Evolutionary conservation across 176 grass and related monocot species (phyloP).

Genomic region (Tillandsia fasciculata): DNA sequence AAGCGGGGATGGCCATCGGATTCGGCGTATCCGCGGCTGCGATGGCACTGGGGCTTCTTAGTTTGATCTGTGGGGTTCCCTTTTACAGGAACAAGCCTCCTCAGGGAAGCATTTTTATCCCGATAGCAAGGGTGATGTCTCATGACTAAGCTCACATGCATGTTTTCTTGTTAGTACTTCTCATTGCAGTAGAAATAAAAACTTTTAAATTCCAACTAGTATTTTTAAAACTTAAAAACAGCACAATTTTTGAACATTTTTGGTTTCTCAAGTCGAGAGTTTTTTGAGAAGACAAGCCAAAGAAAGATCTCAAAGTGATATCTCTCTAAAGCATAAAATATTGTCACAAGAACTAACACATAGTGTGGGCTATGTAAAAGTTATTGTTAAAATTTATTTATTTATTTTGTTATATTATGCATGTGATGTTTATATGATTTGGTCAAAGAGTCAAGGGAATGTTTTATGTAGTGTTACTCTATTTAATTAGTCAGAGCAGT

Average conservation of each 20-base stretch:
- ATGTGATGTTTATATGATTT: background rate
- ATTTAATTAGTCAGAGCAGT: background rate
- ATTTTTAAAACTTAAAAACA: no score
- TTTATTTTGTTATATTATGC: background rate
- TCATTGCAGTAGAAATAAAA: no score
- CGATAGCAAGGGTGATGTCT: slow-evolving; percentile 41
- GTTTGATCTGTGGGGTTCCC: slow-evolving; percentile 46
- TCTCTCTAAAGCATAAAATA: no score
- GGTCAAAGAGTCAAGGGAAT: slow-evolving; percentile 7
- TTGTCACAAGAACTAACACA: no score
- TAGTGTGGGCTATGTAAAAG: no score
- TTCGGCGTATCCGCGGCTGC: slow-evolving; percentile 53
- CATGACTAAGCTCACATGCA: background rate
- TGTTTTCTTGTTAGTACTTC: background rate
- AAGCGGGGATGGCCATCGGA: slow-evolving; percentile 67
- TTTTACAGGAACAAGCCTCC: slow-evolving; percentile 83
- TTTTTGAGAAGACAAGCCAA: no score
- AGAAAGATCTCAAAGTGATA: no score
- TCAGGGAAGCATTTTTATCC: slow-evolving; percentile 82
- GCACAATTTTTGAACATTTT: no score
- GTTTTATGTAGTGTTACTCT: background rate
- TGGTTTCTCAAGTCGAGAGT: no score
- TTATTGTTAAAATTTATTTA: no score
- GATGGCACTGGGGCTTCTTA: slow-evolving; percentile 42
- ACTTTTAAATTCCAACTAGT: no score